Evolutionary conservation across 1,284 basidiomycete genomes (phyloP), one percentile per base, ranked within the genome.

Genomic region (Ustilago xerochloae): DNA sequence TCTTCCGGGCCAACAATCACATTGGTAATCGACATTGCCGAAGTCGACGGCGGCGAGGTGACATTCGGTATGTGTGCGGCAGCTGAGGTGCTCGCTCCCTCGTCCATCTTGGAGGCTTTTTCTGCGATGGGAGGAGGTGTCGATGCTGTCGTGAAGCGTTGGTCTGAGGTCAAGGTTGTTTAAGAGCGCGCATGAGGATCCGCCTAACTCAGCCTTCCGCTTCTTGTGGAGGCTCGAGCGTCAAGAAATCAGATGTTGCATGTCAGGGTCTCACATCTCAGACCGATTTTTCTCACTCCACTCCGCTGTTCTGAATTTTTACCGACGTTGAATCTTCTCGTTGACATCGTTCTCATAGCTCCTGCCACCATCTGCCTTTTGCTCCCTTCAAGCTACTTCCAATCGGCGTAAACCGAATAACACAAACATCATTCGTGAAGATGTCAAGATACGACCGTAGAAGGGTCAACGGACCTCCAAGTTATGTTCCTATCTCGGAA

Each of bases 361-460:
- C 38, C n/a, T 39, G 9, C 6, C 38, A 39, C n/a, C 38, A 9
- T 39, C 8, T 18, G 13, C 8, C n/a, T n/a, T 26, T 24, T 26
- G 26, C 41, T 29, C 45, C n/a, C n/a, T n/a, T n/a, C n/a, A n/a
- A n/a, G n/a, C n/a, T n/a, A n/a, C n/a, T n/a, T n/a, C n/a, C n/a
- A n/a, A n/a, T n/a, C n/a, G n/a, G n/a, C n/a, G n/a, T n/a, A 13
- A 8, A 8, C 12, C 4, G 8, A 24, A 7, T 26, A 6, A 26
- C 12, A 24, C 41, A 15, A 43, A 5, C 6, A 20, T 5, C 38
- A 36, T 22, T 20, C n/a, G 38, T 30, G 0, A 60, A 8, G 16
- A 75, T 75, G 72, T 70, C 72, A 6, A 66, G 28, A 12, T 60
- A 57, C 53, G 75, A 77, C 18, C 45, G 75, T 18, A 43, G 71